Evolutionary conservation across 1,284 basidiomycete species (phyloP).

Genomic region (Heliocybe sulcata): DNA sequence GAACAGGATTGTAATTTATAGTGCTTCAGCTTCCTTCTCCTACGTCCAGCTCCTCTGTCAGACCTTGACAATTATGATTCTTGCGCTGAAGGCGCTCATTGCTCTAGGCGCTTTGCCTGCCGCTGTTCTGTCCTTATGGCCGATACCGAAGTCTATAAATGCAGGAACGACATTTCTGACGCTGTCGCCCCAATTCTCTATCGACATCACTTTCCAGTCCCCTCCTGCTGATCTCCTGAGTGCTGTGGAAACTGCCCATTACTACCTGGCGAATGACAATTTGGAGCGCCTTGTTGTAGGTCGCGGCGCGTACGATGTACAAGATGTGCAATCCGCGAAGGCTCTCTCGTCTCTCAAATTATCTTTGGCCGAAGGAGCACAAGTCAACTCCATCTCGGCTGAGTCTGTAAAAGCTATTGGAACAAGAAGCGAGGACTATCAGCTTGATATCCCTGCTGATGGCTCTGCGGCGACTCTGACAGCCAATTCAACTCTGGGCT

Average conservation of each 20-base stretch:
- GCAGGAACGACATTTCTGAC: slow-evolving; percentile 44
- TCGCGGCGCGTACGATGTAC: slow-evolving; percentile 27
- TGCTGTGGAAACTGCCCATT: slow-evolving; percentile 33
- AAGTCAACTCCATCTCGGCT: slow-evolving; percentile 33
- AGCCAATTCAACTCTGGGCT: slow-evolving; percentile 70
- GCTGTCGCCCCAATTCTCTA: slow-evolving; percentile 39
- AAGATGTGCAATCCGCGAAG: slow-evolving; percentile 14
- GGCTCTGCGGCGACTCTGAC: slow-evolving; percentile 53
- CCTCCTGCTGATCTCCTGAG: slow-evolving; percentile 38
- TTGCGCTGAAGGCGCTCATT: background rate
- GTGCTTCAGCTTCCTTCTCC: background rate
- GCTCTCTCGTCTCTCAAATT: slow-evolving; percentile 13
- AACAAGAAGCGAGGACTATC: slow-evolving; percentile 61
- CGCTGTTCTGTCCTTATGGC: slow-evolving; percentile 41
- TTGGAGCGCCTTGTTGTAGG: slow-evolving; percentile 41
- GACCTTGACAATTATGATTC: background rate
- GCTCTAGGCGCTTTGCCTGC: background rate
- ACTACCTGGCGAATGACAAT: slow-evolving; percentile 32
- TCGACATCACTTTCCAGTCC: slow-evolving; percentile 23
- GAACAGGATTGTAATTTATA: background rate
- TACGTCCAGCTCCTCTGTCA: background rate
- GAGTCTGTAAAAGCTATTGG: slow-evolving; percentile 51
- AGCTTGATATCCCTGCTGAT: slow-evolving; percentile 51
- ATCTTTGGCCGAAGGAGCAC: background rate
- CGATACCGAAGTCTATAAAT: slow-evolving; percentile 44